Conservation (phyloP, 495 filamentous ascomycete genomes). For the Penicillium samsonianum region DNA sequence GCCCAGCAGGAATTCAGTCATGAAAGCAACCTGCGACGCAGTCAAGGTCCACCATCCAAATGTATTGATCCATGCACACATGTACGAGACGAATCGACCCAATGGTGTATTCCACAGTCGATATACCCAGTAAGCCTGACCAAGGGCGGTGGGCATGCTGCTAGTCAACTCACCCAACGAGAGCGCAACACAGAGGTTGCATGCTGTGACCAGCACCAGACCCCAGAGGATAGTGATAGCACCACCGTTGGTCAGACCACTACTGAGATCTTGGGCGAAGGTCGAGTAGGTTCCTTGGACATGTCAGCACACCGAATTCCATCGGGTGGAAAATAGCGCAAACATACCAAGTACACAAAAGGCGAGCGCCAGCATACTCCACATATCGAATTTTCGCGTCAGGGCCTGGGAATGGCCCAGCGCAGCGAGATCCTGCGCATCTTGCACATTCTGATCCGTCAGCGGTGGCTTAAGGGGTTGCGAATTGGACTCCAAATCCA, state of each 20-base stretch:
- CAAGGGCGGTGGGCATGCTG: conserved; percentile 51
- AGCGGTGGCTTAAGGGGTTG: conserved; percentile 35
- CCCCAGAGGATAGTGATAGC: conserved; percentile 54
- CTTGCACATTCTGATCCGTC: conserved; percentile 32
- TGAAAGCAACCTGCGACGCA: conserved; percentile 50
- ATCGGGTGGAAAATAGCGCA: background rate
- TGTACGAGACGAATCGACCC: conserved; percentile 48
- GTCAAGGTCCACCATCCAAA: conserved; percentile 54
- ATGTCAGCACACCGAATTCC: background rate
- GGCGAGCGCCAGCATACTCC: conserved; percentile 50
- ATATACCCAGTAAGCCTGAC: conserved; percentile 51
- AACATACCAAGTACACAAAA: conserved; percentile 47
- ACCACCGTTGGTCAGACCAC: conserved; percentile 49
- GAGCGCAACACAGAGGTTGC: conserved; percentile 51
- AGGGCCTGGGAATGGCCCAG: conserved; percentile 55
- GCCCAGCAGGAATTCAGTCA: conserved; percentile 50
- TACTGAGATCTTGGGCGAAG: conserved; percentile 49
- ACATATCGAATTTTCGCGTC: conserved; percentile 49
- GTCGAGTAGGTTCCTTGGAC: conserved; percentile 45
- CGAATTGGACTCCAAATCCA: conserved; percentile 41
- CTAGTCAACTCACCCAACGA: conserved; percentile 51
- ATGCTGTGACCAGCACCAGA: conserved; percentile 45
- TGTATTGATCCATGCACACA: conserved; percentile 54
- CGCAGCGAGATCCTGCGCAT: conserved; percentile 50
- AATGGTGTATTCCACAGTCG: conserved; percentile 40